Evolutionary conservation across 31 red algal species (phyloP).

Genomic region (Endocladia muricata): DNA sequence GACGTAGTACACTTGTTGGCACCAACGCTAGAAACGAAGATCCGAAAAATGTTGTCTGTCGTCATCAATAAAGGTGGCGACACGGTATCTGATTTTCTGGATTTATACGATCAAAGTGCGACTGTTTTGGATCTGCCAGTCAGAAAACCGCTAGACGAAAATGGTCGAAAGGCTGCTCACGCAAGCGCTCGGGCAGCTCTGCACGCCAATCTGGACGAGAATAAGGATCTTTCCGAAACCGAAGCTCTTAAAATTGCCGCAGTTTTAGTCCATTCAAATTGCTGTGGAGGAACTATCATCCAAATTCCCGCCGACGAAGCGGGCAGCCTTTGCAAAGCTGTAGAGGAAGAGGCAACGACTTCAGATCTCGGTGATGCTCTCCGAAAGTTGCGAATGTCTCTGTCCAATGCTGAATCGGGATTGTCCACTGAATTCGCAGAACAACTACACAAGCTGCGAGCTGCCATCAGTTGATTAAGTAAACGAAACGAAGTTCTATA

Average conservation of each 20-base stretch:
- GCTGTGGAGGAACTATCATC: conserved; percentile 16
- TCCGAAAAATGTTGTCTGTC: conserved; percentile 12
- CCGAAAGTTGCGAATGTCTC: too few species aligned
- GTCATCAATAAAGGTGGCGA: conserved; percentile 29
- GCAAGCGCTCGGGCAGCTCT: conserved; percentile 33
- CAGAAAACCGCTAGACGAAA: conserved; percentile 35
- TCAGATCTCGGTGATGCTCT: background rate
- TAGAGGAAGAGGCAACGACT: conserved; percentile 21
- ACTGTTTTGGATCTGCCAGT: conserved; percentile 34
- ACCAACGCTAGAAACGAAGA: conserved; percentile 16
- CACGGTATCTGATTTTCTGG: conserved; percentile 20
- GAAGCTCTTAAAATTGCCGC: conserved; percentile 15
- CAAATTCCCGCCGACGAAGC: background rate
- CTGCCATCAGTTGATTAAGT: too few species aligned
- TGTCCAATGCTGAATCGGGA: too few species aligned
- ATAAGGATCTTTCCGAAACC: background rate
- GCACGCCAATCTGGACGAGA: background rate
- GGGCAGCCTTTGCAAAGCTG: conserved; percentile 24
- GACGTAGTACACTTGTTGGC: conserved; percentile 14
- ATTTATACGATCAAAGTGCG: conserved; percentile 34
- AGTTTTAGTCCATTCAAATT: conserved; percentile 31
- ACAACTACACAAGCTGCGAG: too few species aligned
- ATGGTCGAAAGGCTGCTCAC: conserved; percentile 10
- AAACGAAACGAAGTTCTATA: too few species aligned
- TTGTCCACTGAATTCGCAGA: too few species aligned